These are phyloP conservation scores for Megacollybia platyphylla DNA, from an alignment of 1,284 basidiomycete genomes.

Conservation along the genomic window DNA sequence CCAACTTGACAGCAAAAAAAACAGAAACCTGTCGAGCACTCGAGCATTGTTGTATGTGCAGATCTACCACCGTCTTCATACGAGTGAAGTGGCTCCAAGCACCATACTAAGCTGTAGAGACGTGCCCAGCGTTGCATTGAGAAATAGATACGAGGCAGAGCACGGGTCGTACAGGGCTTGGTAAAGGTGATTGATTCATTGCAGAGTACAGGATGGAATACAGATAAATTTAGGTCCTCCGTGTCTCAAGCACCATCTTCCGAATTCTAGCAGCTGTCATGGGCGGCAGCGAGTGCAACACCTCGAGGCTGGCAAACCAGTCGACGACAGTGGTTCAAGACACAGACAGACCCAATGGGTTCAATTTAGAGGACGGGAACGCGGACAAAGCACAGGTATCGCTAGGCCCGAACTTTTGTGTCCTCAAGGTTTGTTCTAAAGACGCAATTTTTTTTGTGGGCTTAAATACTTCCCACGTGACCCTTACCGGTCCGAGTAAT, in stretches of 20 bases:
- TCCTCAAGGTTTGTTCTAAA: conserved; percentile 60
- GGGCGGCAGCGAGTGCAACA: conserved; percentile 39
- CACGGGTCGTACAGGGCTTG: too few species aligned
- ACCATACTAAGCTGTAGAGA: too few species aligned
- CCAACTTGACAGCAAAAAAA: too few species aligned
- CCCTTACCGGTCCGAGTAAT: neutral
- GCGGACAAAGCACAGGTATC: conserved; percentile 75
- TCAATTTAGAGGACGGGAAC: conserved; percentile 78
- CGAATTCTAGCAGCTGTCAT: conserved; percentile 19
- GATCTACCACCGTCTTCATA: too few species aligned
- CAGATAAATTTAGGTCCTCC: conserved; percentile 16
- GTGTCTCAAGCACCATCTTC: conserved; percentile 13
- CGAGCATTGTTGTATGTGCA: too few species aligned
- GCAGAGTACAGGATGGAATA: too few species aligned
- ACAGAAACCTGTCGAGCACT: too few species aligned
- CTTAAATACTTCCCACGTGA: neutral
- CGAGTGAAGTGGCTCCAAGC: too few species aligned
- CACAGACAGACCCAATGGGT: conserved; percentile 19
- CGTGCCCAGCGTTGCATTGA: too few species aligned
- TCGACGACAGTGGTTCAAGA: conserved; percentile 18
- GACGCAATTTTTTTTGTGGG: conserved; percentile 8
- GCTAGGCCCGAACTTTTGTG: conserved; percentile 80
- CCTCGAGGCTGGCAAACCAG: conserved; percentile 27
- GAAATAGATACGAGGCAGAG: too few species aligned
- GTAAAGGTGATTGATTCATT: too few species aligned